Base-by-base conservation (phyloP, 345 rosid genomes). In the Rhodamnia argentea region DNA sequence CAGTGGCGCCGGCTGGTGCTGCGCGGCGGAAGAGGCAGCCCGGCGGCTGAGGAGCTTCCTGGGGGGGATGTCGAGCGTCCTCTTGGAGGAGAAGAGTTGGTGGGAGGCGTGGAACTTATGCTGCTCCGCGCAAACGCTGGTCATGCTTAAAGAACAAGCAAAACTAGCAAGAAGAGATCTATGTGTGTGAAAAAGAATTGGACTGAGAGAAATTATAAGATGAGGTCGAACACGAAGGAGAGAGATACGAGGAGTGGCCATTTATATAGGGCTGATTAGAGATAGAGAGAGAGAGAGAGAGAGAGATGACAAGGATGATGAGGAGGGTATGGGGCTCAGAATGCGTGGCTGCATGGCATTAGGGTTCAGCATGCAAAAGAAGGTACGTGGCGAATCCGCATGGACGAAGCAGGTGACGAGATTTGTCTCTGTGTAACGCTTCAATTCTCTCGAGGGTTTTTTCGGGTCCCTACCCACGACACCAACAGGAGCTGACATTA, bases 41-140 rank as follows among this genome's bases (percentile, higher is more conserved):
- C 84, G 78, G 52, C 81, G 78, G 64, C 85, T 24, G 83, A 90
- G 74, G 47, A 93, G 92, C 84, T 95, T 95, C 86, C 95, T 90
- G 5, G 95, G 94, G 44, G 96, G 95, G 85, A 94, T 92, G 53
- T 94, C 99, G 81, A 93, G 87, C 22, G 83, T 85, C 86, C 85
- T 88, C 78, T 58, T 88, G 78, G 88, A 13, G 82, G 86, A 85
- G 54, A 87, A 58, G 86, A 87, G 91, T 12, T 87, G 91, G 88
- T 86, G 88, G 44, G 84, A 88, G 57, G 83, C 87, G 81, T 53
- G 90, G 87, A 87, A 84, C 60, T 92, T 91, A 89, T 91, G 90
- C 81, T 91, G 94, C 40, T 94, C 95, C 5, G 90, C 90, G 83
- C 92, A 90, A 58, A 90, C 62, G 44, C 92, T 91, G 89, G 88